A percentile compares a stretch with the other conserved stretches of the same genome.
phyloP scores from a whole-genome alignment of 805 yeast genomes.

The Komagataella phaffii region DNA sequence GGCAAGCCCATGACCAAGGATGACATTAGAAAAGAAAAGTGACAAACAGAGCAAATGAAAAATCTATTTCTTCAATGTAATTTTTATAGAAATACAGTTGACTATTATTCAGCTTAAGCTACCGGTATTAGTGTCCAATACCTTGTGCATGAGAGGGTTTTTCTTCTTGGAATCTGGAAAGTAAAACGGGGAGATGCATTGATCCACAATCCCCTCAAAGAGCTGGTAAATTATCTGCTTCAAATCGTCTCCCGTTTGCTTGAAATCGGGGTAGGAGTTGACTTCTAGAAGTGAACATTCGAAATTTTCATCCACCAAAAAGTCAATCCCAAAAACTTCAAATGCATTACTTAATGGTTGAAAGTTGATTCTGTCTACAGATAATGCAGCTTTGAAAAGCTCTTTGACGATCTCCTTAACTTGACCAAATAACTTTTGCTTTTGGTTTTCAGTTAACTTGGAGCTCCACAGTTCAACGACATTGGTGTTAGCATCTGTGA shows the following conservation, averaged over 20 bases:
- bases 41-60: not conserved
- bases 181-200: slow-evolving; percentile 34
- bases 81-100: too few relatives aligned
- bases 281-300: slow-evolving; percentile 64
- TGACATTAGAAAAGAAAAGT: not conserved
- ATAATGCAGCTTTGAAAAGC: slow-evolving; percentile 66
- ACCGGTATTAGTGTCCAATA: not conserved
- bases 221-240: slow-evolving; percentile 52
- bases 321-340: slow-evolving; percentile 85
- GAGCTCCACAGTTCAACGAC: slow-evolving; percentile 60
- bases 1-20: not conserved
- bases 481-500: slow-evolving; percentile 15
- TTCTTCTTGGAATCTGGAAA: not conserved
- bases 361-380: slow-evolving; percentile 75
- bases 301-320: slow-evolving; percentile 46
- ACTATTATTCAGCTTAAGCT: not conserved
- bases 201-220: slow-evolving; percentile 40
- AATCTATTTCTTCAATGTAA: not conserved
- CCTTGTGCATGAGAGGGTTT: not conserved
- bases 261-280: slow-evolving; percentile 92
- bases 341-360: slow-evolving; percentile 69
- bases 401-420: slow-evolving; percentile 56
- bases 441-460: slow-evolving; percentile 18
- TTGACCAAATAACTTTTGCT: slow-evolving; percentile 30
- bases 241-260: slow-evolving; percentile 79